Evolutionary conservation across 1,284 basidiomycete species (phyloP), one percentile per base, ranked within the genome.

Genomic region (Ceratobasidium sp.): DNA sequence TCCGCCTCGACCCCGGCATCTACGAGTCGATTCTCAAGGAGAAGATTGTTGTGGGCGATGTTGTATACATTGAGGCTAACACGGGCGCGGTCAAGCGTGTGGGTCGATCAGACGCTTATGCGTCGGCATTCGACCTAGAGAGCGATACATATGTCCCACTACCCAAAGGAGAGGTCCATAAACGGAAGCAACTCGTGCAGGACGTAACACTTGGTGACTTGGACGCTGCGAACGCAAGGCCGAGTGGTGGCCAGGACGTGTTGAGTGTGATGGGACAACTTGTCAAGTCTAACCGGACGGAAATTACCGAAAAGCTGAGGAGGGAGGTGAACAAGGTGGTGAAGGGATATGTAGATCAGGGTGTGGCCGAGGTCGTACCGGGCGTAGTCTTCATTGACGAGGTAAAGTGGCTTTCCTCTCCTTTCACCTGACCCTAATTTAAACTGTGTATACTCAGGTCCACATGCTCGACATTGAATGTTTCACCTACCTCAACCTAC

Each of bases 401-500:
- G 91, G 97, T 97, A 82, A 79, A 90, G 82, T 44, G 12, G 4
- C 42, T 46, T 60, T 40, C 51, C 33, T 56, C 18, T 76, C 23
- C 46, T 18, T 28, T 42, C 49, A 26, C n/a, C 33, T 20, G 67
- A 68, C 55, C 20, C 53, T n/a, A 18, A 9, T 23, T 64, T 20
- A 40, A 23, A 58, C 51, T 23, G 13, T 15, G 28, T 53, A 72
- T 39, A 72, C 67, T 20, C 82, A 97, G 96, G 97, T 99, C 26
- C 97, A 99, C 87, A 99, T 99, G 97, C 92, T 99, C 81, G 97
- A 99, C 86, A 97, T 99, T 84, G 98, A 99, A 86, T 98, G 97
- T 86, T 99, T 99, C 88, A 99, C 97, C 9, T 99, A 98, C 87
- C 90, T 99, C 70, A 99, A 99, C 86, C 94, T 97, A 15, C 91